phyloP scores from a whole-genome alignment of 2,329 filamentous ascomycete species.

The Pyrenochaeta sp. region DNA sequence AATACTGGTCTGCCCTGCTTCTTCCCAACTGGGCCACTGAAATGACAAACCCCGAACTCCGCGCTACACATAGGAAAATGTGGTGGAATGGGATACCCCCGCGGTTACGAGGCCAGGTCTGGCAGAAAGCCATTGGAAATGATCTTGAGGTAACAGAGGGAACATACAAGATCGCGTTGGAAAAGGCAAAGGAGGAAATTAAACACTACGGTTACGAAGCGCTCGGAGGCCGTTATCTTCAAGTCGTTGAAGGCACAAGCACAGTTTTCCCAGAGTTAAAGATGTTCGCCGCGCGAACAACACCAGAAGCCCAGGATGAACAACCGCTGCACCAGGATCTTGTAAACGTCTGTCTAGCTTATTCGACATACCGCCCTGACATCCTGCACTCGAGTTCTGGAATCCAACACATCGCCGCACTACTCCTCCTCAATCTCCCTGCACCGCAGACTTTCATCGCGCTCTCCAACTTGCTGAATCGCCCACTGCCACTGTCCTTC shows the following conservation, averaged over 20 bases:
- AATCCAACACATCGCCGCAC: slow-evolving; percentile 76
- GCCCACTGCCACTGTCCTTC: slow-evolving; percentile 77
- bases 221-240: slow-evolving; percentile 34
- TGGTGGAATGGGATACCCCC: slow-evolving; percentile 85
- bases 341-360: slow-evolving; percentile 78
- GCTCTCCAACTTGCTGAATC: slow-evolving; percentile 80
- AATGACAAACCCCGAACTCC: slow-evolving; percentile 56
- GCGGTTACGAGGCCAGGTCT: slow-evolving; percentile 73
- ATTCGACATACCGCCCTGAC: slow-evolving; percentile 82
- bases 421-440: slow-evolving; percentile 76
- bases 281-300: slow-evolving; percentile 68
- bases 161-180: slow-evolving; percentile 75
- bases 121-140: slow-evolving; percentile 77
- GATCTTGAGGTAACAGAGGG: slow-evolving; percentile 72
- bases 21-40: slow-evolving; percentile 78
- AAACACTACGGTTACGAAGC: slow-evolving; percentile 61
- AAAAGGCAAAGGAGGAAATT: slow-evolving; percentile 68
- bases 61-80: slow-evolving; percentile 65
- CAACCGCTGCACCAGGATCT: slow-evolving; percentile 74
- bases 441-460: slow-evolving; percentile 73
- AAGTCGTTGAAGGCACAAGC: slow-evolving; percentile 64
- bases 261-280: slow-evolving; percentile 75
- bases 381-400: slow-evolving; percentile 76
- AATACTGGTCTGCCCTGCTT: slow-evolving; percentile 79
- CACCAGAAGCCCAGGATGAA: slow-evolving; percentile 46